Evolutionary conservation across 495 filamentous ascomycete species (phyloP).

Genomic region (Aspergillus campestris): DNA sequence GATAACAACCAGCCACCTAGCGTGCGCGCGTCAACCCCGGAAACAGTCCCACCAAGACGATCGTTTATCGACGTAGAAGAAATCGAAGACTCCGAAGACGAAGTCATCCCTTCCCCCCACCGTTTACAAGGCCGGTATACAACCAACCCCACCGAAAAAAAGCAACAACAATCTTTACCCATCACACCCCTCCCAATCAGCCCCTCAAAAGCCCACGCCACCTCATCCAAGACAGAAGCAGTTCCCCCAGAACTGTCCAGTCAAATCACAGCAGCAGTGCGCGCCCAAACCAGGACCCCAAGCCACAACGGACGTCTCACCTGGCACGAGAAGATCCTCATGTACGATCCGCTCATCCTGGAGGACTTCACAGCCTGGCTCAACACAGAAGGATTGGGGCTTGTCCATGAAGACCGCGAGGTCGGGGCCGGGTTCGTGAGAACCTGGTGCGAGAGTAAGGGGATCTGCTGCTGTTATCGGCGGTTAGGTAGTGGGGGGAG

Average conservation of each 20-base stretch:
- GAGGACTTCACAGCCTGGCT: conserved; percentile 84
- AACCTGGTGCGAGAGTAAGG: conserved; percentile 78
- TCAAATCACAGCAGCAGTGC: conserved; percentile 60
- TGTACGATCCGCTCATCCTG: conserved; percentile 85
- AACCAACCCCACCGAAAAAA: neutral
- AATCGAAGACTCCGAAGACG: conserved; percentile 59
- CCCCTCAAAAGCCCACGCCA: neutral
- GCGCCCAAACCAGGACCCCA: conserved; percentile 35
- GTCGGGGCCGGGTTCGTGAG: conserved; percentile 53
- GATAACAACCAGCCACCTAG: neutral
- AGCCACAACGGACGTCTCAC: conserved; percentile 31
- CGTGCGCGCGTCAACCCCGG: neutral
- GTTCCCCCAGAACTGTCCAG: conserved; percentile 40
- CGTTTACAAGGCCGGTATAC: conserved; percentile 19
- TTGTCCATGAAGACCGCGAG: conserved; percentile 57
- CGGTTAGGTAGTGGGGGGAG: neutral
- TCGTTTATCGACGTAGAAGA: conserved; percentile 42
- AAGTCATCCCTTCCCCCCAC: conserved; percentile 28
- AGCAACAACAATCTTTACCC: neutral
- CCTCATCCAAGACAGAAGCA: neutral
- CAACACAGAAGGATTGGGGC: conserved; percentile 59
- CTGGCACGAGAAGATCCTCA: conserved; percentile 86
- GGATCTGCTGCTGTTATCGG: conserved; percentile 57
- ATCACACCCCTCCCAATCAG: conserved; percentile 6
- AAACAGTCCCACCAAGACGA: neutral